Evolutionary conservation across 75 land plant genomes (phyloP), one percentile per base, ranked within the genome.

Genomic region (Pinus albicaulis): DNA sequence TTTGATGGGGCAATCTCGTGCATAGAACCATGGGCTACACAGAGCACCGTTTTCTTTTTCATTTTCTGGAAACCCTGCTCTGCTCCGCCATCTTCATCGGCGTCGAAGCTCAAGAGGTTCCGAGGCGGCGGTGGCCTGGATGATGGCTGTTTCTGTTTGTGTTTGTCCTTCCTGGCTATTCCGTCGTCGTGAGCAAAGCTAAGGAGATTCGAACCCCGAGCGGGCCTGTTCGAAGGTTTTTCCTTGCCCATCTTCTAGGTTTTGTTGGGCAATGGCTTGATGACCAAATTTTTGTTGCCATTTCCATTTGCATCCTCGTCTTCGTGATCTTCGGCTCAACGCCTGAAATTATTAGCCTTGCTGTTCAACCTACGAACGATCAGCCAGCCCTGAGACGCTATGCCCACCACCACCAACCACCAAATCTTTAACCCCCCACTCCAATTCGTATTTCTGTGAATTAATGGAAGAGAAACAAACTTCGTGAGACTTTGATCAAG

Each of bases 111-210:
- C 77, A 82, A 57, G 74, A 80, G 28, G 77, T 58, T 64, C 10
- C n/a, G 80, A 57, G 16, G 76, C 13, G 56, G 82, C 34, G 15
- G 52, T 17, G 77, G 74, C 63, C 60, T 77, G 74, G 74, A 23
- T 10, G 24, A 22, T 13, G 64, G 61, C 48, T 44, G 73, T 56
- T 73, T 64, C 22, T 81, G 79, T 72, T 78, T 44, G 17, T 76
- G 31, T 23, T 76, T 80, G 59, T 69, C 55, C 11, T 25, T 24
- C 31, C 57, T 53, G 34, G 70, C 56, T 22, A 69, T 52, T 25
- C 34, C 81, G 11, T 90, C 92, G 36, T 94, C 98, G 62, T 86
- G 92, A 22, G 88, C 98, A 76, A 95, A 95, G 77, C 98, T 95
- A 48, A 95, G 87, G 71, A 89, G 90, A 72, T 86, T 84, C 12